Conservation (phyloP, 768 basidiomycete genomes). For the Rhizopogon vulgaris region DNA sequence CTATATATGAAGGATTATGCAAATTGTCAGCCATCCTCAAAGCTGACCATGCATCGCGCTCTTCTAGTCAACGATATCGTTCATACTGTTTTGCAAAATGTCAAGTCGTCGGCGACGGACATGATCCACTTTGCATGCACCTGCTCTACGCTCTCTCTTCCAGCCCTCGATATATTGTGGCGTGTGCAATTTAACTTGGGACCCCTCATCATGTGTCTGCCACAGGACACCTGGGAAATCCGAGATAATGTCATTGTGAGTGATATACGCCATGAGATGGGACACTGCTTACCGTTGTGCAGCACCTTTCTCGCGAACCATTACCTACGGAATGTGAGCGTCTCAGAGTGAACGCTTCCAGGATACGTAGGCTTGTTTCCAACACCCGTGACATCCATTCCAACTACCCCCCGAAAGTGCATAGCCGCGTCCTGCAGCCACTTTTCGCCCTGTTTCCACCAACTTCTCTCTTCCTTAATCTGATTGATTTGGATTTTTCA, state of each 20-base stretch:
- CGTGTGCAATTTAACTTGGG: background rate
- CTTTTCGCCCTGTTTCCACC: background rate
- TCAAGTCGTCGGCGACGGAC: background rate
- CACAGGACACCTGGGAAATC: background rate
- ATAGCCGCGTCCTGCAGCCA: background rate
- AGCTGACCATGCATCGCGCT: background rate
- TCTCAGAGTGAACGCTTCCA: background rate
- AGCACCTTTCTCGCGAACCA: background rate
- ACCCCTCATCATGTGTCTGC: background rate
- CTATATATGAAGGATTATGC: background rate
- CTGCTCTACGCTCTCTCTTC: background rate
- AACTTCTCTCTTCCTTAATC: background rate
- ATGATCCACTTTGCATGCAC: background rate
- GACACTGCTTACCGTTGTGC: background rate
- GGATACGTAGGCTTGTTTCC: background rate
- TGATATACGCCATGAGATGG: background rate
- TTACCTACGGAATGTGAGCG: background rate
- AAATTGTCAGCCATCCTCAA: background rate
- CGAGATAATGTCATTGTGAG: background rate
- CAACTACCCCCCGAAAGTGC: background rate
- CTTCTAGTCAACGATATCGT: background rate
- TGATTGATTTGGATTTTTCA: background rate
- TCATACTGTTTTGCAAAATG: background rate
- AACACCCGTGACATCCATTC: background rate
- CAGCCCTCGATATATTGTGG: background rate